Conservation (phyloP, 129 eudicot species). For the Flaveria robusta region DNA sequence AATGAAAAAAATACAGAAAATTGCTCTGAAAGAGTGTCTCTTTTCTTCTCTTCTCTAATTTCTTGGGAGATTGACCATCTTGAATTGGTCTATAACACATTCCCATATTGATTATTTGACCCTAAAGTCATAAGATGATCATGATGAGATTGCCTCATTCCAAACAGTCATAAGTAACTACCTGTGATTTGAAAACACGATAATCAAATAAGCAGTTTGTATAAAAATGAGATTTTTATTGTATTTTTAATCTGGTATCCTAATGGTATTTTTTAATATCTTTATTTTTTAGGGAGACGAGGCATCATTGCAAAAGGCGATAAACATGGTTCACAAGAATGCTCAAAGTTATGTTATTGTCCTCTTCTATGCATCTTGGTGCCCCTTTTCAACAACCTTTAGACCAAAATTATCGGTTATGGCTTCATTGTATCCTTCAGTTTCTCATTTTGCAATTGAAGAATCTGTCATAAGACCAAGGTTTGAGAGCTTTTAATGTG, state of each 20-base stretch:
- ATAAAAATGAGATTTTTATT: background rate
- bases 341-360: conserved; percentile 61
- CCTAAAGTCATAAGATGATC: too few relatives aligned
- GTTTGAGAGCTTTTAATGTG: conserved; percentile 37
- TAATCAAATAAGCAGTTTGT: background rate
- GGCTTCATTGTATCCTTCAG: conserved; percentile 73
- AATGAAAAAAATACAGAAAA: too few relatives aligned
- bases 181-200: too few relatives aligned
- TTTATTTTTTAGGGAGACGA: conserved; percentile 75
- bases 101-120: too few relatives aligned
- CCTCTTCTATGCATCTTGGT: conserved; percentile 93
- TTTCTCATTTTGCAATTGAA: conserved; percentile 87
- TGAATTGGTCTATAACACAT: too few relatives aligned
- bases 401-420: conserved; percentile 64
- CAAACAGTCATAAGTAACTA: too few relatives aligned
- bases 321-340: conserved; percentile 53
- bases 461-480: conserved; percentile 85
- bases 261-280: conserved; percentile 6
- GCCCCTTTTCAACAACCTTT: conserved; percentile 74
- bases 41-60: too few relatives aligned
- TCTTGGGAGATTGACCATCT: too few relatives aligned
- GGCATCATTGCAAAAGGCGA: conserved; percentile 67
- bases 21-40: too few relatives aligned
- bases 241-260: background rate
- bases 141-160: too few relatives aligned